A percentile compares a stretch with the other conserved stretches of the same genome.
phyloP scores from a whole-genome alignment of 2,329 filamentous ascomycete genomes.

The Epichloe glyceriae region DNA sequence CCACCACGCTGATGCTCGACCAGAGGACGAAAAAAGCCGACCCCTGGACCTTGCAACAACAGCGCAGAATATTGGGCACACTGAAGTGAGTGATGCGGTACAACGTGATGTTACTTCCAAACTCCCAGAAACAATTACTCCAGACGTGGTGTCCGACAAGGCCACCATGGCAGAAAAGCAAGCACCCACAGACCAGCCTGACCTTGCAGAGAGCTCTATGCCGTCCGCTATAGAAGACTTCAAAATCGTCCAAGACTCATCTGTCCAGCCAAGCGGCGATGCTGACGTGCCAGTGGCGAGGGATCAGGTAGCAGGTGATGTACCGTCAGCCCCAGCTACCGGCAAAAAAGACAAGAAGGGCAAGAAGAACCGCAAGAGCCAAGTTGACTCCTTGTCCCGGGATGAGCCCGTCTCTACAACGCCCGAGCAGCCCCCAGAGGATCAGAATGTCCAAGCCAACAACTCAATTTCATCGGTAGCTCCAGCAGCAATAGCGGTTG shows the following conservation, averaged over 20 bases:
- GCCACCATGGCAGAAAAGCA: neutral
- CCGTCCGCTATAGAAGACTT: neutral
- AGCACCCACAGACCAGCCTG: neutral
- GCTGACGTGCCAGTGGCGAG: neutral
- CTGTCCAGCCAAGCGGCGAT: slow-evolving; percentile 1
- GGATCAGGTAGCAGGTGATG: slow-evolving; percentile 6
- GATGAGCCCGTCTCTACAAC: neutral
- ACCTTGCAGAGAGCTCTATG: slow-evolving; percentile 1
- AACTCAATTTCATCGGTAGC: neutral
- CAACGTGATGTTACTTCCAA: slow-evolving; percentile 4
- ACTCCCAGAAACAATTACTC: neutral
- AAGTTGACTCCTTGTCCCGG: slow-evolving; percentile 4
- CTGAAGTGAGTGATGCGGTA: slow-evolving; percentile 2
- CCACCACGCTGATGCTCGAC: slow-evolving; percentile 6
- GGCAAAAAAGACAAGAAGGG: slow-evolving; percentile 12
- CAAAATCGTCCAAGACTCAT: neutral
- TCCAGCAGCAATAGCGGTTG: neutral
- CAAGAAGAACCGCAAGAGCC: slow-evolving; percentile 8
- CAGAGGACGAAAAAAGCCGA: slow-evolving; percentile 7
- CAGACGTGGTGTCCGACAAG: neutral
- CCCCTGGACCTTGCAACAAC: slow-evolving; percentile 6
- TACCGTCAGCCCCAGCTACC: slow-evolving; percentile 3
- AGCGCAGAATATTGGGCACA: slow-evolving; percentile 5
- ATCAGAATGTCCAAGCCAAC: neutral
- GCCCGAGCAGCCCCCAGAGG: neutral